These are phyloP conservation scores for Arxiozyma bovina DNA, from an alignment of 1,139 yeast genomes.

Conservation along the genomic window DNA sequence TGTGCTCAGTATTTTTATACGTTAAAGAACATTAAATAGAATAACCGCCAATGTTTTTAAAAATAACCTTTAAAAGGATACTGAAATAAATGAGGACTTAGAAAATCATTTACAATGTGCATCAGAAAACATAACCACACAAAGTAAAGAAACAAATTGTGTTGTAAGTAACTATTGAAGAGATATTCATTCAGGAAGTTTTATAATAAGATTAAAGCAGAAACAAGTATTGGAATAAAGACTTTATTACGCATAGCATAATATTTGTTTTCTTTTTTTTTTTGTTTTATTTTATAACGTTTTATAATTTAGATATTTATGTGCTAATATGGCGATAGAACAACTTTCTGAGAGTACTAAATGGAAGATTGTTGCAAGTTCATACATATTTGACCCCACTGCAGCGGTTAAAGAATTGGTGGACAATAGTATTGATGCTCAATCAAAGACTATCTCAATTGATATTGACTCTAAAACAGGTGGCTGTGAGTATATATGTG, in stretches of 20 bases:
- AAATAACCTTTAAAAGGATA: too few relatives aligned
- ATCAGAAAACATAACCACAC: background rate
- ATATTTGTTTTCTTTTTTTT: too few relatives aligned
- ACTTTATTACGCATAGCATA: background rate
- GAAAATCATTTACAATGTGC: too few relatives aligned
- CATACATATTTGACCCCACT: constrained; percentile 28
- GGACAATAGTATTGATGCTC: constrained; percentile 64
- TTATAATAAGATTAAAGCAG: background rate
- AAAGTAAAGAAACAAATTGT: too few relatives aligned
- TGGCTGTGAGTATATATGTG: constrained; percentile 46
- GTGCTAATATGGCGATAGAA: constrained; percentile 9
- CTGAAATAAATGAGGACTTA: too few relatives aligned
- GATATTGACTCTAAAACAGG: constrained; percentile 48
- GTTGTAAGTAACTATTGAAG: background rate
- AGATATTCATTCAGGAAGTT: background rate
- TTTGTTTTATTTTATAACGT: too few relatives aligned
- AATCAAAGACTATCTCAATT: constrained; percentile 43
- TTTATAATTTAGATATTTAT: background rate
- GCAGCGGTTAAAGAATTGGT: constrained; percentile 55
- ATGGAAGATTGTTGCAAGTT: constrained; percentile 17
- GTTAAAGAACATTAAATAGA: too few relatives aligned
- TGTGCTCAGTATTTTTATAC: too few relatives aligned
- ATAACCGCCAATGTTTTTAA: too few relatives aligned
- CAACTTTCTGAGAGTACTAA: constrained; percentile 6
- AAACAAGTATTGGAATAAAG: background rate